Evolutionary conservation across 495 filamentous ascomycete species (phyloP), one percentile per base, ranked within the genome.

Genomic region (Penicillium desertorum): DNA sequence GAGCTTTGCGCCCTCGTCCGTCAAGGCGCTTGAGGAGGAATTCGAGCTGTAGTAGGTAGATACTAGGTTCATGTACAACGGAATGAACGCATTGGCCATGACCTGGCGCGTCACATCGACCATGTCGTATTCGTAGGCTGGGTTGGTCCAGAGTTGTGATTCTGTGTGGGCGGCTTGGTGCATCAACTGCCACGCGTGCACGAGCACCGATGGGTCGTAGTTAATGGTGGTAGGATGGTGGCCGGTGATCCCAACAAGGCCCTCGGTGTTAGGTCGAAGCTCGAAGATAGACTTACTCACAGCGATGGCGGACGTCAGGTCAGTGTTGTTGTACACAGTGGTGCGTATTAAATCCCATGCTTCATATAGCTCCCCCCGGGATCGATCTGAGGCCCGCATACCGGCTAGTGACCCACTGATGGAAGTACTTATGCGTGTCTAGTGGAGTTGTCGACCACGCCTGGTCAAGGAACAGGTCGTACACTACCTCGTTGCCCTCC

Each of bases 401-500:
- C 6, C 79, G 71, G 16, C 67, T 64, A 0, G 61, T 66, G 1
- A 76, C 77, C 79, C 79, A 83, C 44, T 75, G 60, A 29, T 66
- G 65, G 53, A 83, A 82, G 57, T 83, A 83, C 3, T 41, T 45
- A 7, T 58, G 48, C 0, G 77, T 80, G 36, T 81, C 68, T 30
- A 83, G 70, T 2, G 80, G 75, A 4, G 64, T 62, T 0, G 34
- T 32, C 8, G 64, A 70, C 79, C 79, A 82, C 11, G 78, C 79
- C 62, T 83, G 79, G 37, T 79, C 77, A 5, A 83, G 67, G 0
- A 82, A 61, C 8, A 82, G 62, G 51, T 78, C 68, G 54, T 82
- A 82, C 54, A 82, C 72, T 54, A 83, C 76, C 42, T 83, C 78
- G 51, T 83, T 83, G n/a, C 79, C 78, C 54, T 82, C 79, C 52